Base-by-base conservation (phyloP, 1,284 basidiomycete species). In the Marasmius fiardii region DNA sequence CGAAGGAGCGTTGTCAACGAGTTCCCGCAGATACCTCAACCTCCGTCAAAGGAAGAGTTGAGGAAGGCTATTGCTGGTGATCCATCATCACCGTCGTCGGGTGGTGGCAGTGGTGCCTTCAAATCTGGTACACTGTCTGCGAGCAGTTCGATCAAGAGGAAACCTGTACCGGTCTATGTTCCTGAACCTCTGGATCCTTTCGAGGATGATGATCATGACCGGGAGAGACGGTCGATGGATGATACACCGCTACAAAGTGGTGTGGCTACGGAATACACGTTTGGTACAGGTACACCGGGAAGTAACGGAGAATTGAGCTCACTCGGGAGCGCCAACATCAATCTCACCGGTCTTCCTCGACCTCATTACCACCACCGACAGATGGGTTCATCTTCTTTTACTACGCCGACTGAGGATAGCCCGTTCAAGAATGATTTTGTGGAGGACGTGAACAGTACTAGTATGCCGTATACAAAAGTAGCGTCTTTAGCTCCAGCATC, bases 161-260 rank as follows among this genome's bases (percentile, higher is more conserved):
- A 55, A 33, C 57, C 54, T 20, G 54, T 47, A n/a, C 57, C 58
- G 8, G 23, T 56, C 20, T 49, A 58, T 11, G 43, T 37, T 31
- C 45, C 55, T 4, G 55, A 59, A 35, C 47, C 66, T 4, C 63
- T 66, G 37, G 64, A 68, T 55, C 63, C 65, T 8, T 67, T 64
- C 43, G 58, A 60, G 8, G 65, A 65, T 26, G 60, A 61, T 37
- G 63, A 59, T 8, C 49, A 59, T 12, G 54, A 45, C 31, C 7
- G 12, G 43, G n/a, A 23, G 43, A 20, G 50, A 54, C 55, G 39
- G 34, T 39, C 28, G 41, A 35, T 31, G 45, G 35, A 44, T 54
- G 2, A 44, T 44, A 37, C 57, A 47, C 23, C 55, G 37, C 20
- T 62, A 43, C 47, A 56, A 39, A 51, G 54, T 43, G 26, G 43